Conservation (phyloP, 1,139 yeast species). For the Starmera stellimalicola region DNA sequence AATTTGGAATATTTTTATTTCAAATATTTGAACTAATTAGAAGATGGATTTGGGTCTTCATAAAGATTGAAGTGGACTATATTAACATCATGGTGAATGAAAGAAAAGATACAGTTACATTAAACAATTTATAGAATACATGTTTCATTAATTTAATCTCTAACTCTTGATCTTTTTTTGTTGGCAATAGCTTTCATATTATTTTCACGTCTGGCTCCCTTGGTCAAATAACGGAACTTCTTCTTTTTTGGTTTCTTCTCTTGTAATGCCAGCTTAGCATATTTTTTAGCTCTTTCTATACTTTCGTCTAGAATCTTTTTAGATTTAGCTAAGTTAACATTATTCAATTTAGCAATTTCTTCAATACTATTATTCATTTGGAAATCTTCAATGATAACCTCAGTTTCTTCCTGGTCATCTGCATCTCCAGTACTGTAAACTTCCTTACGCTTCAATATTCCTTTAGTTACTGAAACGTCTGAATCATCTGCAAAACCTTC, state of each 20-base stretch:
- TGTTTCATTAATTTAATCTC: background rate
- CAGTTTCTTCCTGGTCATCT: conserved; percentile 34
- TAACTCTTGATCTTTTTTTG: conserved; percentile 21
- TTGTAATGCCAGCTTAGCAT: conserved; percentile 42
- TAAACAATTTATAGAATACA: conserved; percentile 1
- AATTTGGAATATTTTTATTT: conserved; percentile 51
- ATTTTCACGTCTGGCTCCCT: conserved; percentile 65
- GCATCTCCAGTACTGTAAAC: conserved; percentile 6
- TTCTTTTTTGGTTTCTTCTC: conserved; percentile 49
- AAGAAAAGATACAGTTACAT: conserved; percentile 12
- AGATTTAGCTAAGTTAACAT: conserved; percentile 52
- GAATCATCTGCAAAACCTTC: conserved; percentile 29
- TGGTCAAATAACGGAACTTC: conserved; percentile 80
- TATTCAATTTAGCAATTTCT: conserved; percentile 49
- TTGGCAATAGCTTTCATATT: conserved; percentile 41
- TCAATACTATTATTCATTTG: conserved; percentile 46
- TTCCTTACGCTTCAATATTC: conserved; percentile 29
- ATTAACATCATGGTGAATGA: conserved; percentile 7
- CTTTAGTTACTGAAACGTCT: conserved; percentile 18
- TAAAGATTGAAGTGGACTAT: conserved; percentile 74
- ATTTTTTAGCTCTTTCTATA: conserved; percentile 60
- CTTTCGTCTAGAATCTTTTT: conserved; percentile 55
- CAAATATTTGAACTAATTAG: conserved; percentile 70
- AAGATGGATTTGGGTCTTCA: conserved; percentile 83
- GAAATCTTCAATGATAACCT: conserved; percentile 48